phyloP scores from a whole-genome alignment of 768 basidiomycete genomes.

The Lactarius pseudohatsudake region DNA sequence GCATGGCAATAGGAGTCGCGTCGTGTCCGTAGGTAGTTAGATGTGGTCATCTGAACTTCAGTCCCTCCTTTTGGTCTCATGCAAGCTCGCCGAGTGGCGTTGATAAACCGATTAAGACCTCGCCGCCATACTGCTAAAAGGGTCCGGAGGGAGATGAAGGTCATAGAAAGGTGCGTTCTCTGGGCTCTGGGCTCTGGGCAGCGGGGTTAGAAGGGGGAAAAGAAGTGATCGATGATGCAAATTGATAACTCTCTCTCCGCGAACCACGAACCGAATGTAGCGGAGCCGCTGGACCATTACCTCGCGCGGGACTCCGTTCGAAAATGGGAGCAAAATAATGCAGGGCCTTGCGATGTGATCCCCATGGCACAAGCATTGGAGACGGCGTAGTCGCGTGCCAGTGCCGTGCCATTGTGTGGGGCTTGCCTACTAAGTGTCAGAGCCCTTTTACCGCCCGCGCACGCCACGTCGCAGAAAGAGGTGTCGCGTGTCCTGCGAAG shows the following conservation, averaged over 20 bases:
- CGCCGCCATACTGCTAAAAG: neutral
- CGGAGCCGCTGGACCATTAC: slow-evolving; percentile 72
- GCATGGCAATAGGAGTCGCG: neutral
- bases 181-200: neutral
- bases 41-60: neutral
- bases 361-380: no score
- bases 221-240: slow-evolving; percentile 73
- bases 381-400: no score
- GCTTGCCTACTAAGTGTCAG: neutral
- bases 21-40: neutral
- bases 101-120: neutral
- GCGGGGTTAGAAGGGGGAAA: neutral
- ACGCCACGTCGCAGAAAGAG: neutral
- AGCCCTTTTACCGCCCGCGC: neutral
- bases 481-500: neutral
- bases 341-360: neutral
- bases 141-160: neutral
- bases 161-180: neutral
- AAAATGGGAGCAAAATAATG: neutral
- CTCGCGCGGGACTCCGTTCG: slow-evolving; percentile 47
- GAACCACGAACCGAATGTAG: slow-evolving; percentile 40
- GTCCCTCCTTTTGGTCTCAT: neutral
- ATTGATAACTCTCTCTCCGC: slow-evolving; percentile 50
- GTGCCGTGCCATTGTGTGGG: neutral
- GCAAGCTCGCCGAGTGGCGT: neutral